Conservation (phyloP, 2,329 filamentous ascomycete genomes). For the Colletotrichum sp. region DNA sequence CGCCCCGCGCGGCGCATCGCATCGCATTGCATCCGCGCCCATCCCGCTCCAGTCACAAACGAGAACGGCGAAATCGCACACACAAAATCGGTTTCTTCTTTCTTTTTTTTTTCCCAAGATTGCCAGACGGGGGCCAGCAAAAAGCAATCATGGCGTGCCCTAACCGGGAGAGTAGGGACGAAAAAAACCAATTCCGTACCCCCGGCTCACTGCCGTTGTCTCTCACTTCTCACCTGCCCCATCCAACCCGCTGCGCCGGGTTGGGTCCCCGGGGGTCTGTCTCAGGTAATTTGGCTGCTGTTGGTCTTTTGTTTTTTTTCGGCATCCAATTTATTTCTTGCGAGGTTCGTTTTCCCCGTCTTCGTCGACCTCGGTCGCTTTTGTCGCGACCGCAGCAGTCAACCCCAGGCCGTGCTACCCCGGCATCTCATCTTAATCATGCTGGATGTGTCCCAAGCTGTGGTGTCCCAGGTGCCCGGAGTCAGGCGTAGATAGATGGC, state of each 20-base stretch:
- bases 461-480: slow-evolving; percentile 7
- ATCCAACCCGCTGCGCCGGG: slow-evolving; percentile 5
- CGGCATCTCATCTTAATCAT: slow-evolving; percentile 14
- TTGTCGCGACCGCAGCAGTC: neutral
- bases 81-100: neutral
- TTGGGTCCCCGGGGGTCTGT: neutral
- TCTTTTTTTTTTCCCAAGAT: neutral
- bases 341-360: neutral
- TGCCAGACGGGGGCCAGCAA: neutral
- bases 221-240: neutral
- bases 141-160: neutral
- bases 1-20: neutral
- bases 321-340: neutral
- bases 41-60: slow-evolving; percentile 11
- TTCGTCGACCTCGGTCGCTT: neutral
- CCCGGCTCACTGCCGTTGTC: slow-evolving; percentile 1
- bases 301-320: neutral
- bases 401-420: neutral
- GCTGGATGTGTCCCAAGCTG: neutral
- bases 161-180: neutral
- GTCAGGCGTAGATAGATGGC: neutral
- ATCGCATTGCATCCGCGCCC: slow-evolving; percentile 16
- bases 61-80: neutral
- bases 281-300: neutral
- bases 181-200: neutral